Conservation (phyloP, 78 protist genomes). For the Trichosphaerium sp. region DNA sequence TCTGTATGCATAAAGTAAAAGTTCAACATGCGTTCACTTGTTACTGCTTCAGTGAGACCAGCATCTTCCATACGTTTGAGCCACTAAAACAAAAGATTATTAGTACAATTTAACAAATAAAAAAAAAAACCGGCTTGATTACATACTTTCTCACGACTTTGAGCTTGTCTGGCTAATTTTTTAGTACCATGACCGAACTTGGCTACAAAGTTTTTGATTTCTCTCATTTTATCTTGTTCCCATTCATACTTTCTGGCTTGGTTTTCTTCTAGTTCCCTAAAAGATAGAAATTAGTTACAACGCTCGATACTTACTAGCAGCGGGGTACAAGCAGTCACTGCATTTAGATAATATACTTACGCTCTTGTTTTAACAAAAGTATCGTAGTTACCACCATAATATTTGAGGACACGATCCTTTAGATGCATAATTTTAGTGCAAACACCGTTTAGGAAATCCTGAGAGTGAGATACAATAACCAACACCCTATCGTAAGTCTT, state of each 20-base stretch:
- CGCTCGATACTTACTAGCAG: background rate
- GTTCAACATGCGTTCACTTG: constrained; percentile 29
- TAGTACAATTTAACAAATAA: too few relatives aligned
- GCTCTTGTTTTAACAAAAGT: constrained; percentile 44
- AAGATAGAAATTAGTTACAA: background rate
- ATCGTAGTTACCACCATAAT: constrained; percentile 71
- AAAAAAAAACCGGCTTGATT: too few relatives aligned
- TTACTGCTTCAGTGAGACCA: constrained; percentile 66
- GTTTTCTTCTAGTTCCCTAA: constrained; percentile 62
- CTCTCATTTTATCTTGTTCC: constrained; percentile 85
- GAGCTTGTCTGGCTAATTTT: constrained; percentile 54
- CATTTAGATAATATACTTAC: background rate
- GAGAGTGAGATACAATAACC: constrained; percentile 73
- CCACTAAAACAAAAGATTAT: too few relatives aligned
- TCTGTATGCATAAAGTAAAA: constrained; percentile 70
- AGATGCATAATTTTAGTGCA: constrained; percentile 78
- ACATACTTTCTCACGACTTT: constrained; percentile 1
- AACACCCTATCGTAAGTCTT: constrained; percentile 44
- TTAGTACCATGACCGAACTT: constrained; percentile 42
- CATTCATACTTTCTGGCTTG: constrained; percentile 65
- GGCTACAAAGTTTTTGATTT: constrained; percentile 76
- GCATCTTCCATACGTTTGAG: constrained; percentile 80
- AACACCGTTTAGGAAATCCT: constrained; percentile 64
- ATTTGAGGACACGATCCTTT: constrained; percentile 24
- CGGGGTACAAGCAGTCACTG: background rate